Percentiles rank a stretch among this genome's conserved stretches.
These are phyloP conservation scores for Fusarium neocosmosporiellum DNA, from an alignment of 2,329 filamentous ascomycete species.

Conservation along the genomic window DNA sequence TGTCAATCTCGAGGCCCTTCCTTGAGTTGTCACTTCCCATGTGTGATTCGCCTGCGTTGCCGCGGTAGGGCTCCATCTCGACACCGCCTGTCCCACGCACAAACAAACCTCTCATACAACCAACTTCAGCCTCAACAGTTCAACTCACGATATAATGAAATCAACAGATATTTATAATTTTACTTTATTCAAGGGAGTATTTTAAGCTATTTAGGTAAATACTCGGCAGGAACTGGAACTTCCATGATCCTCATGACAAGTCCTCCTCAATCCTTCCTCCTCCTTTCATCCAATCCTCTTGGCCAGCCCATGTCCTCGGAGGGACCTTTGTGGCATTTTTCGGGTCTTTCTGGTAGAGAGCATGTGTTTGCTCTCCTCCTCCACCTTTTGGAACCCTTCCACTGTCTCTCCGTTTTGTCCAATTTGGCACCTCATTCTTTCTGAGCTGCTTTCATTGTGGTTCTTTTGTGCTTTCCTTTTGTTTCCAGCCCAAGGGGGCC, in stretches of 20 bases:
- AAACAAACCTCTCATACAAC: neutral
- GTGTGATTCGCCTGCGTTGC: neutral
- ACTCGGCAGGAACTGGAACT: conserved; percentile 19
- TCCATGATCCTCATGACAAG: conserved; percentile 18
- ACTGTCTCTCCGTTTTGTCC: conserved; percentile 23
- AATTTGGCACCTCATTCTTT: conserved; percentile 13
- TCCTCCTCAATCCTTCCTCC: conserved; percentile 6
- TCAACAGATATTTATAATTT: conserved; percentile 22
- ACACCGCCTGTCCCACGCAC: neutral
- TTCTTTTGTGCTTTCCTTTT: conserved; percentile 8
- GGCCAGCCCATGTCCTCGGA: conserved; percentile 22
- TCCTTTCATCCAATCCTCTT: conserved; percentile 5
- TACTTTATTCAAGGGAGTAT: conserved; percentile 27
- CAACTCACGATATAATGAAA: conserved; percentile 38
- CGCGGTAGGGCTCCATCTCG: neutral
- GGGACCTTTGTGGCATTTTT: conserved; percentile 18
- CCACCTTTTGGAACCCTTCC: conserved; percentile 33
- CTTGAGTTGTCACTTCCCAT: neutral
- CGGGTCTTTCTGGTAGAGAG: conserved; percentile 25
- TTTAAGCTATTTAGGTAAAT: conserved; percentile 4
- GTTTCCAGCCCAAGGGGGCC: neutral
- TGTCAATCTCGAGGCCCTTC: neutral
- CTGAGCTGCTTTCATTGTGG: conserved; percentile 3
- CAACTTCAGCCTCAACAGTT: neutral
- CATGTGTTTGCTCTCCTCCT: conserved; percentile 40